Evolutionary conservation across 2,329 filamentous ascomycete species (phyloP), one percentile per base, ranked within the genome.

Genomic region (Penicillium paneum): DNA sequence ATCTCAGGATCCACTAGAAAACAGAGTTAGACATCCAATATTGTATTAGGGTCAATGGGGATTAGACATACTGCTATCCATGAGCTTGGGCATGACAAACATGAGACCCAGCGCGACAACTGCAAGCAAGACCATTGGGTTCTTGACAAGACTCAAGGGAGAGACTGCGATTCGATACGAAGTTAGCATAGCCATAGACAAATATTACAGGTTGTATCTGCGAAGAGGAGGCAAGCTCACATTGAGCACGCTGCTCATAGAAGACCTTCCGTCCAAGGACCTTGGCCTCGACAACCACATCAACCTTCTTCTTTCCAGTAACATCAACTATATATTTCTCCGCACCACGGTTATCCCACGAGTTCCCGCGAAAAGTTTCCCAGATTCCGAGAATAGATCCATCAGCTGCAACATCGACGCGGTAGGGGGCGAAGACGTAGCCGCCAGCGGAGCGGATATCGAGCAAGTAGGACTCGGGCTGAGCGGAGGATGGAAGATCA

Each of bases 121-220:
- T 5, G 88, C 91, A 79, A 99, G 88, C 57, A 99, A 81, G 60
- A 97, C 97, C 91, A 97, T 97, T 3, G 94, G 94, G 70, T 90
- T 96, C 79, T 94, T 94, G 66, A 97, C 79, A 52, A 97, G 86
- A 55, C 83, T 84, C 54, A 97, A 68, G n/a, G 92, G 81, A 17
- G 87, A 90, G 76, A 93, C 88, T 91, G 61, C 42, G 17, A 39
- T 40, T 10, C 35, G 38, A 54, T 40, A 34, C 35, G 24, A 44
- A 21, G 44, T 62, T 54, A 61, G 51, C 36, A 40, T n/a, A 21
- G n/a, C 38, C 15, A 28, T 5, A 19, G 7, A 17, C 3, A 13
- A 26, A 24, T 24, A 34, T n/a, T 36, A 31, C 34, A 52, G 47
- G 32, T 12, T 19, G 54, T 35, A 56, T 28, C 47, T 52, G 40